Base-by-base conservation (phyloP, 1,284 basidiomycete species). In the Cystobasidiaceae sp. region DNA sequence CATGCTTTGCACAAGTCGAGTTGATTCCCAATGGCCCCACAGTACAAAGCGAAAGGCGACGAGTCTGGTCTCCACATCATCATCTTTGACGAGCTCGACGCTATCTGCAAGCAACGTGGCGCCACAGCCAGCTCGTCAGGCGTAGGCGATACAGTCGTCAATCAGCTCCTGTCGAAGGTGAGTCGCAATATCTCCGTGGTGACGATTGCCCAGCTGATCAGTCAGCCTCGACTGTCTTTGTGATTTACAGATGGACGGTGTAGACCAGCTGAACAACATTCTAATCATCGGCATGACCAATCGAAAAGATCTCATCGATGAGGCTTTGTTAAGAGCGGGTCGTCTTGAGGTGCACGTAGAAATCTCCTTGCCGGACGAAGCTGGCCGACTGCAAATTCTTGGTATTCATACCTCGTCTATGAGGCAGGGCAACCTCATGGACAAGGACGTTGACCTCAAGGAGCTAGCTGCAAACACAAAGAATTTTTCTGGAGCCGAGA, bases 341-440 rank as follows among this genome's bases (percentile, higher is more conserved):
- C 93, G 96, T 81, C 86, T 99, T 51, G 96, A 99, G 77, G 94
- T 98, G n/a, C 96, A 98, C 78, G 97, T 99, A 86, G 96, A 99
- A 78, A 97, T 99, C 69, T 96, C 92, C 4, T 81, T 98, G 1
- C 96, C 96, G 0, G 94, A 98, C 74, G 93, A 94, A 75, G 80
- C 87, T 3, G 96, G 96, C 55, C 89, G 96, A 25, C 80, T 84
- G 55, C 96, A 98, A 78, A 99, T 98, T 72, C 81, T 99, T 69
- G 90, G 82, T 71, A 99, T 99, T 72, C 96, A 99, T 77, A 98
- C 96, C 0, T 76, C 83, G 68, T 94, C 94, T 80, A 98, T 98
- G 94, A 85, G 89, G 39, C 82, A 77, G 39, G 97, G 97, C 76
- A 83, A 86, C 19, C 88, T 97, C 41, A 92, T 99, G 89, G 92